Percentiles rank a stretch among this genome's conserved stretches.
Evolutionary conservation across 2,329 filamentous ascomycete genomes (phyloP).

Genomic region (Pseudodiploospora longispora): DNA sequence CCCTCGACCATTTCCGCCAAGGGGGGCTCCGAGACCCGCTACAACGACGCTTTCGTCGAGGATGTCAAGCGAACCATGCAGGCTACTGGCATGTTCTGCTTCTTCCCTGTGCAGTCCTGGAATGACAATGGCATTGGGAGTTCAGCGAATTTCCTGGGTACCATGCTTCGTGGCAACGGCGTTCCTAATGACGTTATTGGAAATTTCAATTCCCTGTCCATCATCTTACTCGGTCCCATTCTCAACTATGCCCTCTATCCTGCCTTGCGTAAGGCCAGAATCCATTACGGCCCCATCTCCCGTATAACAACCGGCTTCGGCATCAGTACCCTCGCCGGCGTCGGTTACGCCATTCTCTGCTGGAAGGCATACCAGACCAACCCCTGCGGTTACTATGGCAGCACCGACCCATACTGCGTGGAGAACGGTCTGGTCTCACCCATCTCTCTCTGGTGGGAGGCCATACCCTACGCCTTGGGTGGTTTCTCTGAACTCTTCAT

Average conservation of each 20-base stretch:
- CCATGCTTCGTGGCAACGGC: conserved; percentile 37
- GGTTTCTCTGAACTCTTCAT: conserved; percentile 21
- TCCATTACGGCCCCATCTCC: conserved; percentile 50
- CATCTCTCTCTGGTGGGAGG: conserved; percentile 18
- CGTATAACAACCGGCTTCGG: conserved; percentile 52
- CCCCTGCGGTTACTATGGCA: conserved; percentile 32
- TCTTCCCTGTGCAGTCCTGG: conserved; percentile 31
- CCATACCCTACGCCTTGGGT: conserved; percentile 17
- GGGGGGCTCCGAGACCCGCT: conserved; percentile 42
- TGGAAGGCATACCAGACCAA: conserved; percentile 49
- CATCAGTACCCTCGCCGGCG: conserved; percentile 38
- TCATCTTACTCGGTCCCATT: conserved; percentile 38
- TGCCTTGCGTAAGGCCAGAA: conserved; percentile 37
- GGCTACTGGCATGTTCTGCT: conserved; percentile 34
- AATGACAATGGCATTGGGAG: conserved; percentile 32
- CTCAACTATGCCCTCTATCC: conserved; percentile 43
- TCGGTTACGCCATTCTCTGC: conserved; percentile 49
- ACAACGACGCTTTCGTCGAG: conserved; percentile 59
- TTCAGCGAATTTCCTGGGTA: conserved; percentile 28
- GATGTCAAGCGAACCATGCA: conserved; percentile 48
- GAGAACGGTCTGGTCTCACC: conserved; percentile 15
- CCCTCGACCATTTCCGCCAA: conserved; percentile 40
- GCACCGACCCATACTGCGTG: conserved; percentile 14
- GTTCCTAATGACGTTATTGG: conserved; percentile 53
- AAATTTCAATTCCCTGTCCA: conserved; percentile 51